A percentile compares a stretch with the other conserved stretches of the same genome.
phyloP scores from a whole-genome alignment of 805 yeast species.

The Metschnikowia sp. region DNA sequence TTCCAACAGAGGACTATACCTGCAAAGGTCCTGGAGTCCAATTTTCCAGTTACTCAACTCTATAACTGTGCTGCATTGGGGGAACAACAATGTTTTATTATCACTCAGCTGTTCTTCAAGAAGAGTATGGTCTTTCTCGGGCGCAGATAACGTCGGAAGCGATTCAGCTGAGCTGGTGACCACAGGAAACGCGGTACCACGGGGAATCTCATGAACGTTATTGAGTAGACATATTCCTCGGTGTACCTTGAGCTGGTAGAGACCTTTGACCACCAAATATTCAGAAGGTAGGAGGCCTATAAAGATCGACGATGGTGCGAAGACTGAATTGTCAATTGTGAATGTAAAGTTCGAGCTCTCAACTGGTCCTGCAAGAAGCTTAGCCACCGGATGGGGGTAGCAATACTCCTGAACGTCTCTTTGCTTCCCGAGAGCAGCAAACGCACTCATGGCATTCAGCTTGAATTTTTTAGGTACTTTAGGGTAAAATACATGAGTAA shows the following conservation, averaged over 20 bases:
- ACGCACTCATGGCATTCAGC: conserved; percentile 15
- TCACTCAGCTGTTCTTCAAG: conserved; percentile 11
- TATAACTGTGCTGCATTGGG: conserved; percentile 31
- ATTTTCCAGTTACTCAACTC: conserved; percentile 33
- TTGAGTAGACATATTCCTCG: conserved; percentile 49
- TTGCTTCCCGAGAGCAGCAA: conserved; percentile 13
- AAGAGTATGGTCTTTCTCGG: conserved; percentile 28
- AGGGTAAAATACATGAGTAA: too few species aligned
- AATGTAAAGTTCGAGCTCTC: conserved; percentile 6
- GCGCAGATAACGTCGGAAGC: conserved; percentile 43
- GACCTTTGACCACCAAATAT: conserved; percentile 46
- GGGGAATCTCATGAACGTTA: conserved; percentile 26
- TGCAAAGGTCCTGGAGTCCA: conserved; percentile 46
- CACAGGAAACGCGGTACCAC: conserved; percentile 24
- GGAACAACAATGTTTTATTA: conserved; percentile 33
- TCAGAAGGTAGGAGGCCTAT: conserved; percentile 45
- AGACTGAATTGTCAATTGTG: conserved; percentile 11
- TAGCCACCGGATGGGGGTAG: conserved; percentile 8
- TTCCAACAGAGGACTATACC: conserved; percentile 44
- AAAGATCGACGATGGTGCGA: conserved; percentile 10
- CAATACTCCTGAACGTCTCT: conserved; percentile 5
- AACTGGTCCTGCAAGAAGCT: conserved; percentile 4
- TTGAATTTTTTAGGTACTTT: too few species aligned
- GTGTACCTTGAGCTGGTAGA: conserved; percentile 39
- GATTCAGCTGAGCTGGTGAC: conserved; percentile 35